These are phyloP conservation scores for Fusarium sp. DNA, from an alignment of 2,329 filamentous ascomycete species.

Conservation along the genomic window DNA sequence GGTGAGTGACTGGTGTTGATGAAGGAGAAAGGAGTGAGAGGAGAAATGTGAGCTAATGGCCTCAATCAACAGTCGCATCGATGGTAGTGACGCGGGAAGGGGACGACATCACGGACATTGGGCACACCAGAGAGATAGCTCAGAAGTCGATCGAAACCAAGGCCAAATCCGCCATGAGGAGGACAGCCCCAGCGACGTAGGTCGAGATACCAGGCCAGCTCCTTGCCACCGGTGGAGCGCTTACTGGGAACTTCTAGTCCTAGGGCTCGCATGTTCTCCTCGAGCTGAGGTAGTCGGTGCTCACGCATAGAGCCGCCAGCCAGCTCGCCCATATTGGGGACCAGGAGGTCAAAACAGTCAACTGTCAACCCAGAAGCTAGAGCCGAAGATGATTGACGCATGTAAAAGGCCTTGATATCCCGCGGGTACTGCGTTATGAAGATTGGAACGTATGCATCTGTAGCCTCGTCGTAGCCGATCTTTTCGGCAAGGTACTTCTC, in stretches of 20 bases:
- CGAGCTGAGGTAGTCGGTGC: constrained; percentile 76
- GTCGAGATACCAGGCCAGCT: constrained; percentile 87
- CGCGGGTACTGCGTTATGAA: constrained; percentile 96
- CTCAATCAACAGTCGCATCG: constrained; percentile 68
- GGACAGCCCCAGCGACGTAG: constrained; percentile 91
- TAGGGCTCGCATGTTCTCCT: constrained; percentile 77
- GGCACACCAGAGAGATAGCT: constrained; percentile 85
- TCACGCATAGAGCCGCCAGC: constrained; percentile 92
- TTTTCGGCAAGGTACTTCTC: constrained; percentile 85
- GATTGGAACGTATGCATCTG: constrained; percentile 71
- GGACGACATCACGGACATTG: constrained; percentile 86
- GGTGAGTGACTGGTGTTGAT: constrained; percentile 2
- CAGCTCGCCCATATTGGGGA: constrained; percentile 87
- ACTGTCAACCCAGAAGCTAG: constrained; percentile 67
- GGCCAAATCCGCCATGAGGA: constrained; percentile 89
- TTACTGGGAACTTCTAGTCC: constrained; percentile 65
- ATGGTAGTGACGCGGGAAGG: constrained; percentile 82
- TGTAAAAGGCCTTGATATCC: constrained; percentile 88
- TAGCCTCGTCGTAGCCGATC: constrained; percentile 65
- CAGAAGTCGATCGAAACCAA: constrained; percentile 89
- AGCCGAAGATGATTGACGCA: constrained; percentile 56
- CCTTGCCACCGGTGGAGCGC: constrained; percentile 46
- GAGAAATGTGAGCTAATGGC: background rate
- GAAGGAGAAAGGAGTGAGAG: constrained; percentile 1
- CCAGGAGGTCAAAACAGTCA: constrained; percentile 90